Evolutionary conservation across 176 grass and related monocot genomes (phyloP), one percentile per base, ranked within the genome.

Genomic region (Hordeum vulgare): DNA sequence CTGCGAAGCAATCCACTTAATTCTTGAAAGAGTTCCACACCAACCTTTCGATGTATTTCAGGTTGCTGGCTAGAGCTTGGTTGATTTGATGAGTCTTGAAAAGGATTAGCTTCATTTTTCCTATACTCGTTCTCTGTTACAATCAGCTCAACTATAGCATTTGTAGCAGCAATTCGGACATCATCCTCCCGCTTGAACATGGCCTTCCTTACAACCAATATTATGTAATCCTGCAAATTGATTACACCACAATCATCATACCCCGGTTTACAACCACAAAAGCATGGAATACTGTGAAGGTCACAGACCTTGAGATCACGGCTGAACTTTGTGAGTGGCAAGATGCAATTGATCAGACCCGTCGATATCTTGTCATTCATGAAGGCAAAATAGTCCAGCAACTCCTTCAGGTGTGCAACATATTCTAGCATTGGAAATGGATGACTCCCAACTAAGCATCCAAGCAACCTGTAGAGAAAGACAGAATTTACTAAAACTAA

Each of bases 181-280:
- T 45, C 76, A 59, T 92, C 90, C 78, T 92, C 92, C 84, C 88
- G 85, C 73, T 92, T 94, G 78, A 97, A 97, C 92, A 97, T 97
- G 35, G 95, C 95, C 81, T 94, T 97, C 72, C 95, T 90, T 80
- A 86, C 86, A 70, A 97, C 95, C 70, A 97, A 80, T 77, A 97
- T 91, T 80, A 94, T 86, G 69, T 97, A 97, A 91, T 97, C 88
- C 92, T 97, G 85, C 89, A 72, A 92, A 66, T 15, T 53, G 60
- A 77, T 41, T 73, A 65, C 58, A 85, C 23, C 62, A 83, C 61
- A 39, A 77, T 77, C 61, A 77, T 72, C 36, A 81, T 17, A 20
- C 8, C 71, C 31, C 28, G 2, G 5, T 76, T 36, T 56, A 57
- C 59, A 68, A 28, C 17, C 18, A 56, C 53, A 70, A 53, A 77